phyloP scores from a whole-genome alignment of 2,329 filamentous ascomycete species.

The Colletotrichum trifolii region DNA sequence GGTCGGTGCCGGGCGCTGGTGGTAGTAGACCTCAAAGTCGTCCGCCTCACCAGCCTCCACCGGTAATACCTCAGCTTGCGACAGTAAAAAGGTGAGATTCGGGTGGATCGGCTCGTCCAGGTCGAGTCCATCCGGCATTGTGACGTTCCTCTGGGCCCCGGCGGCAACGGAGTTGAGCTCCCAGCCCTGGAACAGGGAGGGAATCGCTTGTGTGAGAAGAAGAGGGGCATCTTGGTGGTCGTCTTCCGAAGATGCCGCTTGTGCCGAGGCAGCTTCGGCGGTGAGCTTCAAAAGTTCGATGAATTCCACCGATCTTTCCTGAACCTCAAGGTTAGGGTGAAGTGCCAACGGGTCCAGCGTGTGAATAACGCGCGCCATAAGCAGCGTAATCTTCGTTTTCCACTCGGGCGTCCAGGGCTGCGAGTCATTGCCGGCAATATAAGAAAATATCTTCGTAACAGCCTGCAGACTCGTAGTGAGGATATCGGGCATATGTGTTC shows the following conservation, averaged over 20 bases:
- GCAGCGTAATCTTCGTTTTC: conserved; percentile 78
- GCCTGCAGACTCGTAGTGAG: conserved; percentile 87
- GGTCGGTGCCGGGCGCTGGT: conserved; percentile 63
- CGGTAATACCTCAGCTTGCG: conserved; percentile 62
- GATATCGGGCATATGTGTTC: conserved; percentile 69
- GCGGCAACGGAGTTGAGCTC: conserved; percentile 91
- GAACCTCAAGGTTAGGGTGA: conserved; percentile 91
- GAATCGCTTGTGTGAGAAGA: conserved; percentile 89
- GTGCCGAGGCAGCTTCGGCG: conserved; percentile 79
- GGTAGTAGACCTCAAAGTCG: conserved; percentile 76
- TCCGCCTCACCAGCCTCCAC: conserved; percentile 66
- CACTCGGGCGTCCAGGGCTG: conserved; percentile 77
- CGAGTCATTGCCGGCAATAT: conserved; percentile 73
- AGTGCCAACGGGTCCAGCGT: conserved; percentile 81
- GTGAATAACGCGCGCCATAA: conserved; percentile 85
- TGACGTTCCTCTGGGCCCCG: conserved; percentile 87
- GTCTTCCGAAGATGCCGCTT: conserved; percentile 67
- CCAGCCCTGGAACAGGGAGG: conserved; percentile 84
- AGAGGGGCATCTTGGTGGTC: conserved; percentile 77
- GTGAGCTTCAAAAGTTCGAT: conserved; percentile 89
- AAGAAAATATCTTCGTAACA: conserved; percentile 84
- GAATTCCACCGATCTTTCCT: conserved; percentile 94
- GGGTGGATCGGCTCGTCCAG: conserved; percentile 85
- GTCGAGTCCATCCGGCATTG: conserved; percentile 79
- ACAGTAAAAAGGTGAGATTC: conserved; percentile 75